Evolutionary conservation across 75 land plant species (phyloP).

Genomic region (Chamaecyparis obtusa): DNA sequence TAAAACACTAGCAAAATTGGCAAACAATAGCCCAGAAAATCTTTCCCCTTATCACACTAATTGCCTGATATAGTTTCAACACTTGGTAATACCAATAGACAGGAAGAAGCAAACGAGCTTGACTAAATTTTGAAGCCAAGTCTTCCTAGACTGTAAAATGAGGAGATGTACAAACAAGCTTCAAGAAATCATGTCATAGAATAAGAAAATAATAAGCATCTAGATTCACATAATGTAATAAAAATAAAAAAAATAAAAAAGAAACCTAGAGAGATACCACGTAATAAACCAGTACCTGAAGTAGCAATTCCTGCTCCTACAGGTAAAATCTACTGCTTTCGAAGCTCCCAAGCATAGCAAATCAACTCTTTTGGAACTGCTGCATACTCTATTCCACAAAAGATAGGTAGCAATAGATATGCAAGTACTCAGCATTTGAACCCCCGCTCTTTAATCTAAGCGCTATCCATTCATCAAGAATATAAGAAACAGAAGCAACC

Average conservation of each 20-base stretch:
- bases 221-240: neutral
- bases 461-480: conserved; percentile 58
- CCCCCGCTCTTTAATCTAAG: conserved; percentile 53
- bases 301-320: conserved; percentile 83
- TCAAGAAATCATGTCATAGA: neutral
- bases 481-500: conserved; percentile 59
- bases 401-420: conserved; percentile 57
- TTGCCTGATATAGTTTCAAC: neutral
- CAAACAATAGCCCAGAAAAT: too few species aligned
- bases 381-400: conserved; percentile 69
- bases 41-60: too few species aligned
- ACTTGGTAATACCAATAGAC: neutral
- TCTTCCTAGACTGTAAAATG: neutral
- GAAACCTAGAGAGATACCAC: neutral
- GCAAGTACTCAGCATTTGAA: conserved; percentile 38
- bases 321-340: conserved; percentile 91
- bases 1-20: too few species aligned
- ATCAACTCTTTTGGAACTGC: conserved; percentile 83
- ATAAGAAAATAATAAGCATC: neutral
- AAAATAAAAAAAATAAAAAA: too few species aligned
- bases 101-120: neutral
- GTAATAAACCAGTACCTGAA: conserved; percentile 53
- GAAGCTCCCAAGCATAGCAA: conserved; percentile 84
- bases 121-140: neutral
- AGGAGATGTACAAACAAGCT: neutral